Conservation (phyloP, 2,329 filamentous ascomycete genomes). For the Aspergillus spinulosporus region DNA sequence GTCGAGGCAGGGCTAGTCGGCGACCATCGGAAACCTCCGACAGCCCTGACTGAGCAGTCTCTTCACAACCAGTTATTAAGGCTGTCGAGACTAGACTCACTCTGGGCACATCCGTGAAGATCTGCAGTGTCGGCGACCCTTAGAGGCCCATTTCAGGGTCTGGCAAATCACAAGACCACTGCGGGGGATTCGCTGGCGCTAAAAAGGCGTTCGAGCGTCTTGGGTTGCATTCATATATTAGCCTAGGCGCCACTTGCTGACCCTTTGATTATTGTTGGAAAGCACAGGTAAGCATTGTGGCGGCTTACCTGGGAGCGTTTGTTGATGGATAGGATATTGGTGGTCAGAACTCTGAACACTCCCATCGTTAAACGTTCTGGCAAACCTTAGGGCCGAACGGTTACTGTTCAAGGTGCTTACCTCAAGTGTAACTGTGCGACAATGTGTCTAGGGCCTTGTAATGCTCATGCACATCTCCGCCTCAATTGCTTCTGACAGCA, state of each 20-base stretch:
- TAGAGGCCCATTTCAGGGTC: background rate
- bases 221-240: constrained; percentile 15
- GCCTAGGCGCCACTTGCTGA: constrained; percentile 1
- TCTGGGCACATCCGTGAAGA: constrained; percentile 2
- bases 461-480: too few species aligned
- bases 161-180: constrained; percentile 5
- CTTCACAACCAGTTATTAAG: too few species aligned
- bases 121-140: background rate
- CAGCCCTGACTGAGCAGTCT: too few species aligned
- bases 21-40: too few species aligned
- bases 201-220: constrained; percentile 1
- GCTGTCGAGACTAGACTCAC: background rate
- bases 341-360: background rate
- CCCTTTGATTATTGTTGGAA: background rate
- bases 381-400: too few species aligned
- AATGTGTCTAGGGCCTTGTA: too few species aligned
- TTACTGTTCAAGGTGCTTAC: too few species aligned
- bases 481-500: too few species aligned
- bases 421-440: too few species aligned
- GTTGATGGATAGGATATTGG: background rate
- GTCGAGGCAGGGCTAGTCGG: too few species aligned
- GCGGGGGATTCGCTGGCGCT: background rate
- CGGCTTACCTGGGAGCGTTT: background rate
- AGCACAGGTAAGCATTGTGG: constrained; percentile 11
- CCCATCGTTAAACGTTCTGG: background rate